Percentiles rank a stretch among this genome's conserved stretches.
Evolutionary conservation across 2,329 filamentous ascomycete genomes (phyloP).

Genomic region (Phialophora expanda): DNA sequence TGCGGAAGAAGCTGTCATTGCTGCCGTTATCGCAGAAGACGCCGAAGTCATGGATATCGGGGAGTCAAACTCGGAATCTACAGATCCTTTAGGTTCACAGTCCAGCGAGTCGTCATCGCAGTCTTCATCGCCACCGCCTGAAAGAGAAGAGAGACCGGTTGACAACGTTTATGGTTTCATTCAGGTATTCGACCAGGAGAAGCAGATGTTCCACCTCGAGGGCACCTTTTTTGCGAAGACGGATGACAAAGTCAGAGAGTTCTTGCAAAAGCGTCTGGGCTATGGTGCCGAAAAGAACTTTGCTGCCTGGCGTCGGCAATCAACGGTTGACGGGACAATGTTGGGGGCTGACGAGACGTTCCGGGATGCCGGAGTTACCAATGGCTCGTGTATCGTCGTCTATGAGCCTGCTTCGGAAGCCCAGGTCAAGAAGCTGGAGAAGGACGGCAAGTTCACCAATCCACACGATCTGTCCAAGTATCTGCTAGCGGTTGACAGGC

Average conservation of each 20-base stretch:
- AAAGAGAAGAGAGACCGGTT: constrained; percentile 17
- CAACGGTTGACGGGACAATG: constrained; percentile 44
- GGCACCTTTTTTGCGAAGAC: constrained; percentile 51
- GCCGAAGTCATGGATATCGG: constrained; percentile 23
- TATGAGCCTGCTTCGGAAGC: constrained; percentile 49
- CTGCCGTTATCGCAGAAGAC: constrained; percentile 40
- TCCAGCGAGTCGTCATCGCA: constrained; percentile 16
- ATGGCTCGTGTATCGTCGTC: constrained; percentile 51
- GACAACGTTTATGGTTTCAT: constrained; percentile 54
- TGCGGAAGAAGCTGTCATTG: constrained; percentile 42
- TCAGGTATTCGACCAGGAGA: constrained; percentile 59
- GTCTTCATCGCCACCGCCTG: constrained; percentile 14
- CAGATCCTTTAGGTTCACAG: constrained; percentile 15
- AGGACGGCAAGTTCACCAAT: constrained; percentile 43
- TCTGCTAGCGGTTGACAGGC: constrained; percentile 35
- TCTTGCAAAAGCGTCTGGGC: constrained; percentile 48
- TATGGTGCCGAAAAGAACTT: constrained; percentile 49
- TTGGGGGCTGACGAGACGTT: constrained; percentile 42
- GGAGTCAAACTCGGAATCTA: constrained; percentile 13
- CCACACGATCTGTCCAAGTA: constrained; percentile 29
- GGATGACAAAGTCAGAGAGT: constrained; percentile 49
- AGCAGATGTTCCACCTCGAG: constrained; percentile 49
- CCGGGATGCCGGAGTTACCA: constrained; percentile 39
- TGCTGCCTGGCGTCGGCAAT: constrained; percentile 50
- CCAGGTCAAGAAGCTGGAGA: constrained; percentile 31